phyloP scores from a whole-genome alignment of 371 early-diverging fungal species.

The Syncephalastrum sp. region DNA sequence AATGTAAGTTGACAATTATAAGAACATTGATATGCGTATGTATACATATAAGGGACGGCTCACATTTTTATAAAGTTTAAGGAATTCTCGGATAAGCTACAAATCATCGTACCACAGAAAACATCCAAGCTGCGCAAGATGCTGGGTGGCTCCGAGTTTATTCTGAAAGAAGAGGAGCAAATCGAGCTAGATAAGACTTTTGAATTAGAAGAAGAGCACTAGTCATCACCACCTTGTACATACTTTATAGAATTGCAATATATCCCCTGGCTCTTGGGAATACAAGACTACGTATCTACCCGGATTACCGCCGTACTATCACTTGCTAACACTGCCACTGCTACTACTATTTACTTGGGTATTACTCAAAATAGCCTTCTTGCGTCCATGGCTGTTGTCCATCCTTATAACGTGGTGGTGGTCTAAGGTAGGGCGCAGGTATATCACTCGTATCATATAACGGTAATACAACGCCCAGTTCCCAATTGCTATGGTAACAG shows the following conservation, averaged over 20 bases:
- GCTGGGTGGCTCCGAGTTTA: conserved; percentile 37
- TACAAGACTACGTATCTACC: no score
- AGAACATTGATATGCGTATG: background rate
- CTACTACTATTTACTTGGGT: no score
- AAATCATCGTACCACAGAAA: conserved; percentile 36
- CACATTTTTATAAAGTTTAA: conserved; percentile 24
- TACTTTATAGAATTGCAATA: conserved; percentile 5
- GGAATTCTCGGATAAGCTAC: conserved; percentile 48
- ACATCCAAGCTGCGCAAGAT: conserved; percentile 31
- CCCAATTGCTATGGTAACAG: conserved; percentile 40
- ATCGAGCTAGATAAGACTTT: conserved; percentile 24
- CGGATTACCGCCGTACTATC: no score
- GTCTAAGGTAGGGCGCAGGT: conserved; percentile 35
- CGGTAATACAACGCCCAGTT: conserved; percentile 45
- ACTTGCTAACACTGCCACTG: no score
- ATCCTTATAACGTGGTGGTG: conserved; percentile 32
- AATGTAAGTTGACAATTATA: conserved; percentile 28
- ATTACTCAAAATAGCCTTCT: conserved; percentile 3
- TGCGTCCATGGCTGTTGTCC: conserved; percentile 46
- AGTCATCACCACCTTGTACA: no score
- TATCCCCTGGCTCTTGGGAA: no score
- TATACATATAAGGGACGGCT: background rate
- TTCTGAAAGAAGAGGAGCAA: conserved; percentile 32
- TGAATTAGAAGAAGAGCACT: conserved; percentile 14
- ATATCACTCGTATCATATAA: conserved; percentile 27